Conservation (phyloP, 116 monocot species). For the Dioscorea cayenensis region DNA sequence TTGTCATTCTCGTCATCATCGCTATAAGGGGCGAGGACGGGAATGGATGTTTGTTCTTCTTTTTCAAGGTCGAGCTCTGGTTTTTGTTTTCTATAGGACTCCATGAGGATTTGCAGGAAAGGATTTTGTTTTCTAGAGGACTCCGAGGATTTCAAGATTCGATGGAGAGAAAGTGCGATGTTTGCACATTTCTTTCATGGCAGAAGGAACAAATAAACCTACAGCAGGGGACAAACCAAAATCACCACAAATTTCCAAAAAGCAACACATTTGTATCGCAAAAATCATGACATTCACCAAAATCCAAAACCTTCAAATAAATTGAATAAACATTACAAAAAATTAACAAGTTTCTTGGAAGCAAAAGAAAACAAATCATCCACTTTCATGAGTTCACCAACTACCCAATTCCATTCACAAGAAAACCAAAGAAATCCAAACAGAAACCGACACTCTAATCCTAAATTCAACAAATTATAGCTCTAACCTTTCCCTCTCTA, state of each 20-base stretch:
- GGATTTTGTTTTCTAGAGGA: too few relatives aligned
- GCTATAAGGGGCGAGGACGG: constrained; percentile 54
- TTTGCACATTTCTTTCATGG: not conserved
- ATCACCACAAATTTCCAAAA: too few relatives aligned
- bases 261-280: not conserved
- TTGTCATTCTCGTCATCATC: constrained; percentile 45
- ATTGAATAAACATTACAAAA: not conserved
- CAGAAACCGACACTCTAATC: not conserved
- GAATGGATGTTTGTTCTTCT: not conserved
- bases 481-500: constrained; percentile 11
- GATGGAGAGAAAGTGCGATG: too few relatives aligned
- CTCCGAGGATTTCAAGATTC: too few relatives aligned
- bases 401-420: not conserved
- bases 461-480: not conserved
- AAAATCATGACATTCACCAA: not conserved
- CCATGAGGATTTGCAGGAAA: not conserved
- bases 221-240: too few relatives aligned
- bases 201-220: not conserved
- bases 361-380: not conserved
- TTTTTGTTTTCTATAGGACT: not conserved
- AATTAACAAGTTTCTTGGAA: not conserved
- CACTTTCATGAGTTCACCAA: not conserved
- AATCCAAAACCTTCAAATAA: not conserved
- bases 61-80: not conserved
- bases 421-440: not conserved